Evolutionary conservation across 2,329 filamentous ascomycete genomes (phyloP), one percentile per base, ranked within the genome.

Genomic region (Lasiodiplodia gonubiensis): DNA sequence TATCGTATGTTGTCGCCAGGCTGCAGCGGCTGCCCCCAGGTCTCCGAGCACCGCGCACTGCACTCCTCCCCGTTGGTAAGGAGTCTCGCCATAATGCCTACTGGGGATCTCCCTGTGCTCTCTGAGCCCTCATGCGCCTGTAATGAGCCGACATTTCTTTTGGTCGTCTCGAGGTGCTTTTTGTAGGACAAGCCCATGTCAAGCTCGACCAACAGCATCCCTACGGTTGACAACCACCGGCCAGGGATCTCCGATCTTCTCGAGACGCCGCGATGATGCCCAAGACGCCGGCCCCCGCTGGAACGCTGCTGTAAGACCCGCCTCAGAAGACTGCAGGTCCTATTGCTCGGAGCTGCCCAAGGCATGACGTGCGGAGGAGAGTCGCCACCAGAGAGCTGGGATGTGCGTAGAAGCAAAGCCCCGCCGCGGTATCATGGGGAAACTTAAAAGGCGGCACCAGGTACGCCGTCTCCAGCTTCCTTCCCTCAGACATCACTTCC

Each of bases 221-320:
- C 64, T 35, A 59, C 46, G 23, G 37, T 37, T 12, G 39, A 59
- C 42, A 30, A 63, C 59, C 30, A 7, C 59, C 18, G n/a, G 25
- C n/a, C 59, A 63, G 59, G 59, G 59, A 66, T 66, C 64, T 66
- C 53, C 64, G 64, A 66, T 66, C 64, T 30, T 21, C 64, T 33
- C 51, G 42, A 57, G 57, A 57, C 64, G 52, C 53, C 42, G 53
- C 64, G 64, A 66, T 66, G 64, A 14, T 66, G 64, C 64, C 64
- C 64, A 66, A 66, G 46, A 66, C 54, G 39, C 52, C 23, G 64
- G 25, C 39, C 30, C 11, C 35, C 27, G 64, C 51, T 59, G 64
- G 64, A 53, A 59, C 57, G 53, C 64, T 66, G 64, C 53, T 66
- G 64, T 66, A 59, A 59, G 64, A 66, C 64, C 64, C 59, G 42